Evolutionary conservation across 306 rosid genomes (phyloP).

Genomic region (Leucaena leucocephala): DNA sequence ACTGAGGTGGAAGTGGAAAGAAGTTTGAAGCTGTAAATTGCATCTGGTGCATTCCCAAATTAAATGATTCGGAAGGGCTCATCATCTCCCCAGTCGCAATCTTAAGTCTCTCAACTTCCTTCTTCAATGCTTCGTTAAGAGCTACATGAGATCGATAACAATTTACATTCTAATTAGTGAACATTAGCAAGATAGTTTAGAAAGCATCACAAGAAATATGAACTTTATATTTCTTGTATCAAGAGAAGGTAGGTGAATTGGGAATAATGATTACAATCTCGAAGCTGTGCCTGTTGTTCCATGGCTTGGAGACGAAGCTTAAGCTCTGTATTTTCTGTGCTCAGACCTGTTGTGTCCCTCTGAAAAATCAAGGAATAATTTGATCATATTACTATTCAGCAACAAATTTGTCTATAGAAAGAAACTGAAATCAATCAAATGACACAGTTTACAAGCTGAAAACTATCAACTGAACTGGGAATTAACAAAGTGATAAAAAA

Average conservation of each 20-base stretch:
- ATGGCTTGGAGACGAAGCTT: conserved; percentile 91
- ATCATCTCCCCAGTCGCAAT: conserved; percentile 87
- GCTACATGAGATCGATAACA: conserved; percentile 55
- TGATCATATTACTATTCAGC: conserved; percentile 22
- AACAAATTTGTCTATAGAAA: conserved; percentile 27
- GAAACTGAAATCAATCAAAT: neutral
- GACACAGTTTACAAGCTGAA: no score
- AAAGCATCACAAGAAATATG: conserved; percentile 9
- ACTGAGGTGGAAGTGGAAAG: conserved; percentile 66
- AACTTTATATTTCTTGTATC: conserved; percentile 8
- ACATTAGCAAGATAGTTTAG: conserved; percentile 10
- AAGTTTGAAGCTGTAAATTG: conserved; percentile 60
- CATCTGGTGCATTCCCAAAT: conserved; percentile 84
- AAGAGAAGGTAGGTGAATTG: conserved; percentile 24
- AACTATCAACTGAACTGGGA: no score
- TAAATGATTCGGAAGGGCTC: conserved; percentile 73
- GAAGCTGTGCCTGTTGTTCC: conserved; percentile 99
- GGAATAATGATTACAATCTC: conserved; percentile 65
- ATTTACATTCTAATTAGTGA: conserved; percentile 10
- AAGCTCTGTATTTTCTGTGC: conserved; percentile 91
- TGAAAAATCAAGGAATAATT: conserved; percentile 35
- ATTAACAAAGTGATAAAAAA: neutral
- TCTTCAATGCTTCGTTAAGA: conserved; percentile 86
- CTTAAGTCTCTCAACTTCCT: conserved; percentile 97
- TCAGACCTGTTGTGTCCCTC: conserved; percentile 91